Conservation (phyloP, 106 monocot genomes). For the Ottelia alismoides region DNA sequence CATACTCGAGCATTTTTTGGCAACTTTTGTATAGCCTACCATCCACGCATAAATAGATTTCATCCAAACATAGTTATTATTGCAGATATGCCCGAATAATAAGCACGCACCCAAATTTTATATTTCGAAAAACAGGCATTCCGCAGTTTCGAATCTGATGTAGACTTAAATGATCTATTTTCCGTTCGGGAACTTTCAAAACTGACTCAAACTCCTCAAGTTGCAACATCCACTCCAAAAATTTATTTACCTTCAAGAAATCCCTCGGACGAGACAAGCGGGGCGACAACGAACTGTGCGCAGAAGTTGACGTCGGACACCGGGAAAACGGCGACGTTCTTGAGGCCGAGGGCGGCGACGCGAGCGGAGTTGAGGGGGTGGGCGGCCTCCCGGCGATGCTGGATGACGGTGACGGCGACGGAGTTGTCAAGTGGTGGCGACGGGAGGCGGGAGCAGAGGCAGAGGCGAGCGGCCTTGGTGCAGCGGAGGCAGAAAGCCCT, state of each 20-base stretch:
- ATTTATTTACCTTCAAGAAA: background rate
- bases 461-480: slow-evolving; percentile 52
- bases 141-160: too few species aligned
- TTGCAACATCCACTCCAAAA: background rate
- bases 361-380: slow-evolving; percentile 78
- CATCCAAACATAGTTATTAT: too few species aligned
- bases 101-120: too few species aligned
- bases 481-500: slow-evolving; percentile 56
- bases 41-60: too few species aligned
- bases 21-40: too few species aligned
- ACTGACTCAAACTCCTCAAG: background rate
- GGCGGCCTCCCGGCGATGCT: slow-evolving; percentile 50
- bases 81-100: too few species aligned
- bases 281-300: slow-evolving; percentile 37
- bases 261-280: slow-evolving; percentile 10
- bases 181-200: slow-evolving; percentile 1
- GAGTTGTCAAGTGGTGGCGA: slow-evolving; percentile 60
- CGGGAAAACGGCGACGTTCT: slow-evolving; percentile 31
- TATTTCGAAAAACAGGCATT: too few species aligned
- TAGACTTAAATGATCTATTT: background rate
- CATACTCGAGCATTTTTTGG: too few species aligned
- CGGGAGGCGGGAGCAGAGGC: slow-evolving; percentile 56
- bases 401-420: slow-evolving; percentile 62
- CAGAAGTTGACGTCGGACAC: slow-evolving; percentile 55
- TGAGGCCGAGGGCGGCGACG: slow-evolving; percentile 52